Conservation (phyloP, 1,139 yeast species). For the Yamadazyma spencermartinsiae region DNA sequence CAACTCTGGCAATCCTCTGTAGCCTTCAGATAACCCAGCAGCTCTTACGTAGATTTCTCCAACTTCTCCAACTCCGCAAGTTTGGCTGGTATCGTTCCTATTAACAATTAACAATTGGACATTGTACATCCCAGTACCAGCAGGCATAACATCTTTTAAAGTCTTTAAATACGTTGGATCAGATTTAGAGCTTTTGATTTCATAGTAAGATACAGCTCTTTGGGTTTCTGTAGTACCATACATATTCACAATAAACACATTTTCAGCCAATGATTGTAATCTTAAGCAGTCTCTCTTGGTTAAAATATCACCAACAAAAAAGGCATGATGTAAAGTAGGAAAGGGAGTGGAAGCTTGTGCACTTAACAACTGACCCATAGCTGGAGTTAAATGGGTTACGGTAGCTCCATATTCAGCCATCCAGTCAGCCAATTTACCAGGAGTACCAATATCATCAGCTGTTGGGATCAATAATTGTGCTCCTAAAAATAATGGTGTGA, state of each 20-base stretch:
- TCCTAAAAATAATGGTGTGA: slow-evolving; percentile 94
- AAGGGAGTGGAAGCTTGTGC: slow-evolving; percentile 95
- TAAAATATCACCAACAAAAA: slow-evolving; percentile 95
- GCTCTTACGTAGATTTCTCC: slow-evolving; percentile 99
- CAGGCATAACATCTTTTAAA: slow-evolving; percentile 96
- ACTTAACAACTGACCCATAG: slow-evolving; percentile 96
- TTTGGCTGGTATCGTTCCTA: slow-evolving; percentile 79
- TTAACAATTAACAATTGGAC: slow-evolving; percentile 94
- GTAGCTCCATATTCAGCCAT: slow-evolving; percentile 90
- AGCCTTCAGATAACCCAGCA: slow-evolving; percentile 96
- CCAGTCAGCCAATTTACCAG: slow-evolving; percentile 97
- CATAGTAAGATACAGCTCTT: slow-evolving; percentile 92
- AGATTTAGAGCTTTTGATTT: slow-evolving; percentile 69
- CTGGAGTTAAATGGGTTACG: slow-evolving; percentile 97
- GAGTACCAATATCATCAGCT: slow-evolving; percentile 96
- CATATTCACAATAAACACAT: slow-evolving; percentile 92
- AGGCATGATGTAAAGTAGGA: slow-evolving; percentile 88
- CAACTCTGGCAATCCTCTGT: slow-evolving; percentile 85
- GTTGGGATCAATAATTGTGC: slow-evolving; percentile 93
- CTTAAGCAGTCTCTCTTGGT: slow-evolving; percentile 96
- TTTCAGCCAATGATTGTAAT: slow-evolving; percentile 86
- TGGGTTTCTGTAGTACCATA: slow-evolving; percentile 99
- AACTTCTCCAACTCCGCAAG: slow-evolving; percentile 98
- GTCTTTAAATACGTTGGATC: slow-evolving; percentile 77
- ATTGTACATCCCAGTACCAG: slow-evolving; percentile 95